Percentiles rank a stretch among this genome's conserved stretches.
Evolutionary conservation across 2,329 filamentous ascomycete genomes (phyloP).

Genomic region (Botrytis elliptica): DNA sequence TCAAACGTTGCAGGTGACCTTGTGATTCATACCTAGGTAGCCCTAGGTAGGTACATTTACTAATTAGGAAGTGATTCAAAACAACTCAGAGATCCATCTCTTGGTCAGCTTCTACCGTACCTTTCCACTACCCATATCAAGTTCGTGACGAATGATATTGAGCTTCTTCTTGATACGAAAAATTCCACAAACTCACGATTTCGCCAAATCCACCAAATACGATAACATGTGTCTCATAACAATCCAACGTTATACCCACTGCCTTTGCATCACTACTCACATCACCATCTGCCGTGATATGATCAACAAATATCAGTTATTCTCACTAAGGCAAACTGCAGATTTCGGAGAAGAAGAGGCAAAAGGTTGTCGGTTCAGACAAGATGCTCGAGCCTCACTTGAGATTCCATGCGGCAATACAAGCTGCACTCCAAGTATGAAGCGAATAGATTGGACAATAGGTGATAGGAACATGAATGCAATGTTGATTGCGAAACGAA

Average conservation of each 20-base stretch:
- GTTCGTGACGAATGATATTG: background rate
- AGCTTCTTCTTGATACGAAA: background rate
- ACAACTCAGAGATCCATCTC: too few species aligned
- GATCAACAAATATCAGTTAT: constrained; percentile 1
- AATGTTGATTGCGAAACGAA: background rate
- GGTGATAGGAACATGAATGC: constrained; percentile 2
- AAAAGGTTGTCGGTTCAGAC: background rate
- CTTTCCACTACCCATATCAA: background rate
- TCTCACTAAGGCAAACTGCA: background rate
- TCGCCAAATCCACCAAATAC: background rate
- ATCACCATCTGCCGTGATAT: background rate
- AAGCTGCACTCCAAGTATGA: background rate
- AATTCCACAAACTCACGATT: background rate
- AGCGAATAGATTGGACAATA: constrained; percentile 7
- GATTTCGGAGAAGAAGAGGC: background rate
- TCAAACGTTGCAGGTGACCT: background rate
- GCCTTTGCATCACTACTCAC: background rate
- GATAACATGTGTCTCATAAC: constrained; percentile 11
- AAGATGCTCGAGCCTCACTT: background rate
- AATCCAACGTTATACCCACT: background rate
- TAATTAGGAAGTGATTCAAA: background rate
- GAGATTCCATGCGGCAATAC: background rate
- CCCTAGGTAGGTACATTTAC: too few species aligned
- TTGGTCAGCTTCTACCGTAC: background rate
- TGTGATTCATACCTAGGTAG: background rate